Evolutionary conservation across 83 land plant species (phyloP).

Genomic region (Diphasiastrum complanatum): DNA sequence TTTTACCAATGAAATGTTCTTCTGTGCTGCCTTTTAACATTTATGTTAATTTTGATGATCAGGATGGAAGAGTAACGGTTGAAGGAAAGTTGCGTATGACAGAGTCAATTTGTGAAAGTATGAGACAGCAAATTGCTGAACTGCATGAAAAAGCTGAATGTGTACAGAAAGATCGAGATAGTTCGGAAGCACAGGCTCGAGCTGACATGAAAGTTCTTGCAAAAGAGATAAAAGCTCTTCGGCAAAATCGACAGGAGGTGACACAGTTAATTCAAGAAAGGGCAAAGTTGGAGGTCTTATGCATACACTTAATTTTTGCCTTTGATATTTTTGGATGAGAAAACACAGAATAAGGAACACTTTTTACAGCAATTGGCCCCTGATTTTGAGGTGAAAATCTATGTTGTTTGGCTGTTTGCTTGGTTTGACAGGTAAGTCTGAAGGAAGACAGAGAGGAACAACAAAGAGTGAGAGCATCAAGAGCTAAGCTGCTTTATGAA

Average conservation of each 20-base stretch:
- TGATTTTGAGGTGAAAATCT: background rate
- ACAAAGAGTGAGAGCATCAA: conserved; percentile 26
- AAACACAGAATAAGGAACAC: too few species aligned
- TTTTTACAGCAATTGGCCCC: background rate
- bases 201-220: conserved; percentile 26
- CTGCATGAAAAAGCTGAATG: conserved; percentile 14
- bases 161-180: conserved; percentile 27
- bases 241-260: conserved; percentile 29
- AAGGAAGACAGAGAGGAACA: conserved; percentile 45
- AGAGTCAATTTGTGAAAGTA: too few species aligned
- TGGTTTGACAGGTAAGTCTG: conserved; percentile 42
- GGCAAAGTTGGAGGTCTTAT: conserved; percentile 29
- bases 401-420: background rate
- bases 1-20: too few species aligned
- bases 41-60: too few species aligned
- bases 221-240: conserved; percentile 27
- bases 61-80: too few species aligned
- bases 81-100: too few species aligned
- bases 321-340: too few species aligned
- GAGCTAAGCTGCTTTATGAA: conserved; percentile 50
- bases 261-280: conserved; percentile 23
- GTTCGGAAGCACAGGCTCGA: conserved; percentile 31
- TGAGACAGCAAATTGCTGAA: conserved; percentile 20
- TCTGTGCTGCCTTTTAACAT: too few species aligned
- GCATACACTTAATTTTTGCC: background rate